A percentile compares a stretch with the other conserved stretches of the same genome.
phyloP scores from a whole-genome alignment of 2,329 filamentous ascomycete species.

The Cercospora brassicicola region DNA sequence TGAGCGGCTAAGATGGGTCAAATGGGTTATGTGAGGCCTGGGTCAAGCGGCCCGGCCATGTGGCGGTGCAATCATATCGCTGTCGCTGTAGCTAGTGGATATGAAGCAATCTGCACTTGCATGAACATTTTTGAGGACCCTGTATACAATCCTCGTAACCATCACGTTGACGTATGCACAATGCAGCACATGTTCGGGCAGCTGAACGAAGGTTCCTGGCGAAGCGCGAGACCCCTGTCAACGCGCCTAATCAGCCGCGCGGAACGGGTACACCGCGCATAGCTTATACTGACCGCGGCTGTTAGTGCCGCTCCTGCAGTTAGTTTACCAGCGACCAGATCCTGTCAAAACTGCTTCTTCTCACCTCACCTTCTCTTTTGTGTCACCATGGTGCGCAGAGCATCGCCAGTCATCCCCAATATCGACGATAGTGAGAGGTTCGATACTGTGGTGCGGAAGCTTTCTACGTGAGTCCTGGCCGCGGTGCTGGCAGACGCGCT shows the following conservation, averaged over 20 bases:
- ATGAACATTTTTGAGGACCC: neutral
- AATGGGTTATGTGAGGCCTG: neutral
- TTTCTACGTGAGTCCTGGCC: conserved; percentile 56
- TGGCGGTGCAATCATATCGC: neutral
- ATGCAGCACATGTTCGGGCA: neutral
- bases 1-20: conserved; percentile 20
- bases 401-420: conserved; percentile 29
- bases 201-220: neutral
- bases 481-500: conserved; percentile 1
- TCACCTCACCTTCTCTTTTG: neutral
- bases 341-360: neutral
- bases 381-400: conserved; percentile 1
- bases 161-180: neutral
- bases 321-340: conserved; percentile 5
- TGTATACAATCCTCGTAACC: neutral
- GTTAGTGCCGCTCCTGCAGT: conserved; percentile 4
- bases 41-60: neutral
- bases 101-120: neutral
- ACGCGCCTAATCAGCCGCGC: neutral
- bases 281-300: conserved; percentile 1
- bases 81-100: neutral
- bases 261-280: neutral
- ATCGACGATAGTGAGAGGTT: conserved; percentile 62
- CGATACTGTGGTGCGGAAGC: conserved; percentile 64
- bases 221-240: neutral